These are phyloP conservation scores for Diphasiastrum complanatum DNA, from an alignment of 83 land plant species.

Conservation along the genomic window DNA sequence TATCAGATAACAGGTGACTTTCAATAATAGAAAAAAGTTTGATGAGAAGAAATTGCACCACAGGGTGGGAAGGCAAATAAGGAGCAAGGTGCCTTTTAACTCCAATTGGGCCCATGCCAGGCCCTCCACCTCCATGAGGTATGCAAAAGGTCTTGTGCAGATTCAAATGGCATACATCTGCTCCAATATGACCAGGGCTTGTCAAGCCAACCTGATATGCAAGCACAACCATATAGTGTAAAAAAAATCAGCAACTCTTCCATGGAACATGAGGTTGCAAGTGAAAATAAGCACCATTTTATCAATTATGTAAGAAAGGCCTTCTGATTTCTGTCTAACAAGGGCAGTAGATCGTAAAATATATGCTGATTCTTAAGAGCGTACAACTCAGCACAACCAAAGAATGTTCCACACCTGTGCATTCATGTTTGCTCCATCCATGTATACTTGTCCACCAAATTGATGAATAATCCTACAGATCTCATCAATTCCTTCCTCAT, in stretches of 20 bases:
- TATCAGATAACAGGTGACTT: too few species aligned
- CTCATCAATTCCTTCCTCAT: slow-evolving; percentile 98
- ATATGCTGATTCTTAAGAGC: too few species aligned
- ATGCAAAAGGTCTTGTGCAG: slow-evolving; percentile 99
- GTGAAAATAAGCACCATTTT: too few species aligned
- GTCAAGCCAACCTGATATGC: slow-evolving; percentile 82
- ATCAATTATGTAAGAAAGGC: too few species aligned
- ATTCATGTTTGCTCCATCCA: slow-evolving; percentile 99
- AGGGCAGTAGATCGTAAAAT: too few species aligned
- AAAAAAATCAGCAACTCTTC: too few species aligned
- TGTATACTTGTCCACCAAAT: slow-evolving; percentile 98
- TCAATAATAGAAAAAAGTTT: too few species aligned
- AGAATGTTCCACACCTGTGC: slow-evolving; percentile 80
- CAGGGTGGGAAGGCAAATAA: slow-evolving; percentile 97
- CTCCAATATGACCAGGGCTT: slow-evolving; percentile 95
- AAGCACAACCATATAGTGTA: too few species aligned
- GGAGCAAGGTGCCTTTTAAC: slow-evolving; percentile 99
- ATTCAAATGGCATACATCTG: slow-evolving; percentile 98
- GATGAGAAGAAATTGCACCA: too few species aligned
- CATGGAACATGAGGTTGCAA: too few species aligned
- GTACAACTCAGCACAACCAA: too few species aligned
- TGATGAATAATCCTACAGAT: slow-evolving; percentile 95
- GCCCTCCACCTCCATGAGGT: slow-evolving; percentile 99
- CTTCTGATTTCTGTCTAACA: too few species aligned
- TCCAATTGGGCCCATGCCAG: slow-evolving; percentile 99